A percentile compares a stretch with the other conserved stretches of the same genome.
Evolutionary conservation across 805 yeast genomes (phyloP).

Genomic region (Yarrowia sp.): DNA sequence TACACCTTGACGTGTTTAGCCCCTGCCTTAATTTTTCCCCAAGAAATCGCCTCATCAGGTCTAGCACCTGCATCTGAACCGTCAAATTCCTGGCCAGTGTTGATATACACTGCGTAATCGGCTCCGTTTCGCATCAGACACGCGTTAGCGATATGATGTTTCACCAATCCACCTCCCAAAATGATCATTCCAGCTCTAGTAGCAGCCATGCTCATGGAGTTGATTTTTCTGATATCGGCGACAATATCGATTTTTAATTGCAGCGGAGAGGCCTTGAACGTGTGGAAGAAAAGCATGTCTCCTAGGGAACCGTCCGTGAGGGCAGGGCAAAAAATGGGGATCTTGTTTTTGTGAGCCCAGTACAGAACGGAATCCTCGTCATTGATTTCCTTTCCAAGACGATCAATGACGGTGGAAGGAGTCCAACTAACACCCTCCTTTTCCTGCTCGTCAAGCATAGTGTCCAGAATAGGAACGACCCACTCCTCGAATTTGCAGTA

Average conservation of each 20-base stretch:
- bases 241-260: slow-evolving; percentile 92
- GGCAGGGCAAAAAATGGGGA: slow-evolving; percentile 97
- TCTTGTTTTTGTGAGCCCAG: slow-evolving; percentile 97
- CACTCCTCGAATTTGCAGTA: slow-evolving; percentile 98
- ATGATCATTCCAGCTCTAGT: slow-evolving; percentile 93
- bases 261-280: slow-evolving; percentile 91
- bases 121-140: slow-evolving; percentile 99
- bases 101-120: slow-evolving; percentile 94
- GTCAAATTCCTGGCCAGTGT: slow-evolving; percentile 98
- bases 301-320: slow-evolving; percentile 98
- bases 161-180: slow-evolving; percentile 94
- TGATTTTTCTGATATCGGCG: slow-evolving; percentile 88
- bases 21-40: slow-evolving; percentile 98
- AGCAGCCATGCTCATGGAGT: slow-evolving; percentile 95
- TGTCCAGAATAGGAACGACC: slow-evolving; percentile 94
- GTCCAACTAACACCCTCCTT: slow-evolving; percentile 77
- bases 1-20: slow-evolving; percentile 91
- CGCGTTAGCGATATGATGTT: slow-evolving; percentile 97
- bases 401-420: slow-evolving; percentile 89
- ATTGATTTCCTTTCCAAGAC: slow-evolving; percentile 93
- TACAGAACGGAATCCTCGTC: slow-evolving; percentile 92
- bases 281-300: slow-evolving; percentile 98
- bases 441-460: slow-evolving; percentile 87
- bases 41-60: slow-evolving; percentile 97
- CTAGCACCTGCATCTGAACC: slow-evolving; percentile 99